phyloP scores from a whole-genome alignment of 768 basidiomycete genomes.

The Auricularia heimuer region DNA sequence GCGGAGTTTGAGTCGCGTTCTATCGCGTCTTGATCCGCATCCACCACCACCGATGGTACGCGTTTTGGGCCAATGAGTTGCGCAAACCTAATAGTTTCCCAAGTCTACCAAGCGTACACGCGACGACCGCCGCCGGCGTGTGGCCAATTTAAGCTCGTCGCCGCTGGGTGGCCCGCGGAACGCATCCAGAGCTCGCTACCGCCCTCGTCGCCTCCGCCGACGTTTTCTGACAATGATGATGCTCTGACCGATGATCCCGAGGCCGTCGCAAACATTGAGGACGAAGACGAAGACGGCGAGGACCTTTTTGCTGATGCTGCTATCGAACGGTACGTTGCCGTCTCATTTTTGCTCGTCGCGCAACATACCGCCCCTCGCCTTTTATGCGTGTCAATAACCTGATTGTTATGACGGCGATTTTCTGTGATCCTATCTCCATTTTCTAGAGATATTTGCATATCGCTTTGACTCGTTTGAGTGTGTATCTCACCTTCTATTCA shows the following conservation, averaged over 20 bases:
- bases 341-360: not conserved
- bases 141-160: not conserved
- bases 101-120: not conserved
- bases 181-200: conserved; percentile 58
- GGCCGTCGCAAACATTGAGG: conserved; percentile 22
- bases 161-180: conserved; percentile 11
- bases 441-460: no score
- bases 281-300: conserved; percentile 78
- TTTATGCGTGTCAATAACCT: no score
- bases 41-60: no score
- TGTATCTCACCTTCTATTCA: not conserved
- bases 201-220: conserved; percentile 73
- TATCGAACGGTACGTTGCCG: conserved; percentile 51
- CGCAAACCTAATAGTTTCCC: not conserved
- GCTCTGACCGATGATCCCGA: conserved; percentile 33
- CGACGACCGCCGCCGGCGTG: not conserved
- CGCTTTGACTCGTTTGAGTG: no score
- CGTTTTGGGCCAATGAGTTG: no score
- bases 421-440: no score
- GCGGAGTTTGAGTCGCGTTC: no score
- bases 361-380: no score
- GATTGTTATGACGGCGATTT: no score
- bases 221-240: conserved; percentile 76
- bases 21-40: no score
- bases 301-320: conserved; percentile 80